A percentile compares a stretch with the other conserved stretches of the same genome.
Evolutionary conservation across 495 filamentous ascomycete species (phyloP).

Genomic region (Hyaloscypha finlandica): DNA sequence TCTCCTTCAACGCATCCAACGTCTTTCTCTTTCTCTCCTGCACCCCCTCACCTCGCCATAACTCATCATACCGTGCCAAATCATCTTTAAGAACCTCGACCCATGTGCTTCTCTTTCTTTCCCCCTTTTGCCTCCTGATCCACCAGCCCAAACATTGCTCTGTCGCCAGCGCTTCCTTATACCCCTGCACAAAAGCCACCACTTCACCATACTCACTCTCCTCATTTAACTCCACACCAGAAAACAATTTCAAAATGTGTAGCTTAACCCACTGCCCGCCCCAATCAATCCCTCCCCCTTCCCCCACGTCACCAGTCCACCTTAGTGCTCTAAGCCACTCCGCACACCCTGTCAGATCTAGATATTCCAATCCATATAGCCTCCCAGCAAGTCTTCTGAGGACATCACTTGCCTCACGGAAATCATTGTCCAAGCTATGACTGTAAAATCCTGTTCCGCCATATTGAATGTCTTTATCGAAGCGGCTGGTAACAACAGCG

Average conservation of each 20-base stretch:
- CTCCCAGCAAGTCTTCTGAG: conserved; percentile 66
- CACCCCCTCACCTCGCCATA: conserved; percentile 17
- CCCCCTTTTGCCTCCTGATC: conserved; percentile 7
- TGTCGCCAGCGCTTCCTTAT: conserved; percentile 9
- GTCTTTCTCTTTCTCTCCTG: conserved; percentile 21
- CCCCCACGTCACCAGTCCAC: conserved; percentile 32
- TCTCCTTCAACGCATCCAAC: conserved; percentile 12
- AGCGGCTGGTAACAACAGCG: conserved; percentile 50
- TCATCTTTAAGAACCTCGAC: conserved; percentile 26
- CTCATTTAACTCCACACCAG: conserved; percentile 7
- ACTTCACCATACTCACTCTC: conserved; percentile 10
- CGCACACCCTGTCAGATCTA: conserved; percentile 78
- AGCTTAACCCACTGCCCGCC: conserved; percentile 24
- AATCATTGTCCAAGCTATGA: conserved; percentile 63
- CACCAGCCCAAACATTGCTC: conserved; percentile 14
- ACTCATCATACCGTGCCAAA: conserved; percentile 16
- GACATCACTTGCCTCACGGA: conserved; percentile 67
- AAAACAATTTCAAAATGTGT: conserved; percentile 7
- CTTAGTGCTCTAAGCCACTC: conserved; percentile 69
- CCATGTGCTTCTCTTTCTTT: conserved; percentile 8
- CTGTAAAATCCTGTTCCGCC: conserved; percentile 68
- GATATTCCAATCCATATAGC: conserved; percentile 72
- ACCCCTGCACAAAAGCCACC: conserved; percentile 4
- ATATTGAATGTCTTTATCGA: conserved; percentile 52
- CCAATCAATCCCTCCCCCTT: conserved; percentile 28